A percentile compares a stretch with the other conserved stretches of the same genome.
Evolutionary conservation across 1,284 basidiomycete species (phyloP).

Genomic region (Malassezia caprae): DNA sequence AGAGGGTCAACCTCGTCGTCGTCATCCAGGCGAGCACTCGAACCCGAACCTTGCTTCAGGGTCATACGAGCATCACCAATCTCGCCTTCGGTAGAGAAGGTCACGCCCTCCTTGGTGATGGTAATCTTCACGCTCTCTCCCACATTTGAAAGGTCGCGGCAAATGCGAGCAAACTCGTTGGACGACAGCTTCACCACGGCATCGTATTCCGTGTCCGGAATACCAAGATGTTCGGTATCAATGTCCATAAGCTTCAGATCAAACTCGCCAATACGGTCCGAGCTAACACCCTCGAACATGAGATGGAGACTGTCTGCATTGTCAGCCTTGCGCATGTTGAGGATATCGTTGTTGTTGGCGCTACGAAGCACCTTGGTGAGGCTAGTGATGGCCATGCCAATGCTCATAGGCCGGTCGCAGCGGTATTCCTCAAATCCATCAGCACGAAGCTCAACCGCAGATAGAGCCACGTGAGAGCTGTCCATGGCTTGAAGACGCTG

Average conservation of each 20-base stretch:
- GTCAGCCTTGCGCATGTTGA: conserved; percentile 82
- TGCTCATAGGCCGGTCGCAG: conserved; percentile 87
- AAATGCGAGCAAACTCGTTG: conserved; percentile 79
- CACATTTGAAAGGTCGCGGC: conserved; percentile 79
- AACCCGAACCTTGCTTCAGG: conserved; percentile 60
- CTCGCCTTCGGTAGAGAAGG: conserved; percentile 89
- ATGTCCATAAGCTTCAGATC: conserved; percentile 99
- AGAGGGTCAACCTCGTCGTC: conserved; percentile 36
- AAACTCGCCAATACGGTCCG: conserved; percentile 91
- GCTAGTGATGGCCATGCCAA: conserved; percentile 57
- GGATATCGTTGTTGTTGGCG: conserved; percentile 89
- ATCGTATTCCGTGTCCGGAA: conserved; percentile 98
- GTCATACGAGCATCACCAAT: conserved; percentile 82
- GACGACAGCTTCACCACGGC: conserved; percentile 81
- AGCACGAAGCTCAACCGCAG: conserved; percentile 61
- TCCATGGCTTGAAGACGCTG: conserved; percentile 79
- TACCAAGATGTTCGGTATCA: conserved; percentile 80
- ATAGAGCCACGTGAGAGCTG: conserved; percentile 97
- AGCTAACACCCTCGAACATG: conserved; percentile 84
- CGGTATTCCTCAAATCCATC: conserved; percentile 56
- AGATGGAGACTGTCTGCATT: conserved; percentile 82
- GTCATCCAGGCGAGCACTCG: conserved; percentile 34
- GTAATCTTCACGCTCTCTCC: conserved; percentile 94
- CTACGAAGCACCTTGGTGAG: conserved; percentile 94
- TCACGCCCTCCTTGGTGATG: conserved; percentile 87